Percentiles rank a stretch among this genome's conserved stretches.
These are phyloP conservation scores for Marasmius fiardii DNA, from an alignment of 1,284 basidiomycete genomes.

Conservation along the genomic window DNA sequence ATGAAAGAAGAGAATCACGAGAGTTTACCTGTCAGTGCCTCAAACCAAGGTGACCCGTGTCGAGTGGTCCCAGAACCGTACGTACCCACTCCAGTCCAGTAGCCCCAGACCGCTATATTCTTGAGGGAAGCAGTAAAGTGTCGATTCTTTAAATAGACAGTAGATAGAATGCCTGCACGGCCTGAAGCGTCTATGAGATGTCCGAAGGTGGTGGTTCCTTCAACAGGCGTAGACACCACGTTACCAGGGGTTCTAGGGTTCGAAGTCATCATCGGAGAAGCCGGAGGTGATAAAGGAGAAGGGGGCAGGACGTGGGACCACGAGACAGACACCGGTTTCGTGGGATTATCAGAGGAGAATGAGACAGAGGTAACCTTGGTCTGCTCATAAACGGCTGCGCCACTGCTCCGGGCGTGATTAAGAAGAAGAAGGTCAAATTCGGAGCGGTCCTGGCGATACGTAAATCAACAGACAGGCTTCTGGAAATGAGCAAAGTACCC, in stretches of 20 bases:
- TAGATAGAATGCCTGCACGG: slow-evolving; percentile 63
- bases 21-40: slow-evolving; percentile 61
- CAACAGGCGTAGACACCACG: slow-evolving; percentile 17
- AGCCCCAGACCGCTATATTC: slow-evolving; percentile 77
- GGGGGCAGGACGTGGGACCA: slow-evolving; percentile 44
- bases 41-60: slow-evolving; percentile 68
- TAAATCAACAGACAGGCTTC: background rate
- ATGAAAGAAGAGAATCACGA: slow-evolving; percentile 3
- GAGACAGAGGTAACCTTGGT: slow-evolving; percentile 47
- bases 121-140: slow-evolving; percentile 64
- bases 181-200: slow-evolving; percentile 72
- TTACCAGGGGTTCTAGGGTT: slow-evolving; percentile 1
- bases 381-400: slow-evolving; percentile 52
- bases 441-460: slow-evolving; percentile 44
- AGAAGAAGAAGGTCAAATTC: slow-evolving; percentile 64
- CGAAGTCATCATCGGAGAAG: slow-evolving; percentile 26
- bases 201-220: slow-evolving; percentile 55
- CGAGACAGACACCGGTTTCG: slow-evolving; percentile 44
- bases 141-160: slow-evolving; percentile 64
- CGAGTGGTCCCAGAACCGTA: slow-evolving; percentile 55
- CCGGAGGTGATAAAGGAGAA: slow-evolving; percentile 36
- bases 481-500: slow-evolving; percentile 22
- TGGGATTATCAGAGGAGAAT: slow-evolving; percentile 39
- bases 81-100: slow-evolving; percentile 54
- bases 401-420: slow-evolving; percentile 53